phyloP scores from a whole-genome alignment of 2,329 filamentous ascomycete species.

The Rhynchosporium graminicola region DNA sequence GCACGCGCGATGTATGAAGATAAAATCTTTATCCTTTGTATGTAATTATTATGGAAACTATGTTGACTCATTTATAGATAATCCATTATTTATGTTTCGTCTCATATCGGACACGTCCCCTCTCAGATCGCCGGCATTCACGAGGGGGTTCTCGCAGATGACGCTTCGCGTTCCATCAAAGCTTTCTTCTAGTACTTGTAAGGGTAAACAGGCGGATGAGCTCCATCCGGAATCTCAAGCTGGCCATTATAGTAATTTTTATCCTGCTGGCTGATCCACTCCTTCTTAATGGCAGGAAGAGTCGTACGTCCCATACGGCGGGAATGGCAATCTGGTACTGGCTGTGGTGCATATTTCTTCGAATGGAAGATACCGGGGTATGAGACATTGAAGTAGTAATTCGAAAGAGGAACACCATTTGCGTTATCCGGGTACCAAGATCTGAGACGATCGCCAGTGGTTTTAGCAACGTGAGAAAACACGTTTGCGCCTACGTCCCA shows the following conservation, averaged over 20 bases:
- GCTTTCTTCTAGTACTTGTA: constrained; percentile 20
- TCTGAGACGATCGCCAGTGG: constrained; percentile 55
- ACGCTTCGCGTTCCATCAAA: no score
- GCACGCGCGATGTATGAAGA: no score
- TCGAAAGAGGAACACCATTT: constrained; percentile 36
- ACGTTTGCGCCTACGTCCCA: constrained; percentile 74
- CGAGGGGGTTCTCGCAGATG: no score
- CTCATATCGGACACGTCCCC: no score
- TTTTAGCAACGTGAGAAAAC: constrained; percentile 59
- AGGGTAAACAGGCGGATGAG: constrained; percentile 32
- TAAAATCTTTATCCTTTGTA: no score
- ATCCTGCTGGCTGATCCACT: constrained; percentile 34
- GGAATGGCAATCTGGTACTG: constrained; percentile 40
- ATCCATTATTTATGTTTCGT: no score
- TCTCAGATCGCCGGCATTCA: no score
- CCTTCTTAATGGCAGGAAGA: constrained; percentile 35
- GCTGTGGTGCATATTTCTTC: constrained; percentile 39
- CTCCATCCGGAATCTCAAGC: constrained; percentile 39
- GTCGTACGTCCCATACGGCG: constrained; percentile 37
- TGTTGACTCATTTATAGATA: no score
- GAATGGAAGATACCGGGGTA: constrained; percentile 46
- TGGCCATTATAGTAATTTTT: constrained; percentile 38
- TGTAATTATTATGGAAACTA: no score
- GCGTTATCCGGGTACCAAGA: constrained; percentile 31
- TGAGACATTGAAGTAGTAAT: constrained; percentile 48